Evolutionary conservation across 768 basidiomycete genomes (phyloP).

Genomic region (Lentinula raphanica): DNA sequence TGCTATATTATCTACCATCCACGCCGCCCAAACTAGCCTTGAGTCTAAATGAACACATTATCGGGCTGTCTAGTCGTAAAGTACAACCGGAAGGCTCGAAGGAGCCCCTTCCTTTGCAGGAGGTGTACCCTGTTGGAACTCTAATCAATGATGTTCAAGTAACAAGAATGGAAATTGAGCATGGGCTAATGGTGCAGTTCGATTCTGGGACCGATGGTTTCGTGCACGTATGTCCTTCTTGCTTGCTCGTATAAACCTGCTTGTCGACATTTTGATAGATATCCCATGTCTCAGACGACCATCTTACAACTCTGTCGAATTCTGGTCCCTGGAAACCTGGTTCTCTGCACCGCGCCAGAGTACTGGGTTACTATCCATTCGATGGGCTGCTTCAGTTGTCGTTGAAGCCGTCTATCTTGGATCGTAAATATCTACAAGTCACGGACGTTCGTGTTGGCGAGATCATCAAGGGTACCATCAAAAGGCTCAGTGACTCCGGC

Average conservation of each 20-base stretch:
- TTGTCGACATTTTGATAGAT: slow-evolving; percentile 50
- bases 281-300: slow-evolving; percentile 89
- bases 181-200: slow-evolving; percentile 72
- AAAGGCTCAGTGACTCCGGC: slow-evolving; percentile 72
- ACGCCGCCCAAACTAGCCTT: slow-evolving; percentile 84
- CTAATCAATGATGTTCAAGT: slow-evolving; percentile 72
- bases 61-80: slow-evolving; percentile 44
- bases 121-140: slow-evolving; percentile 69
- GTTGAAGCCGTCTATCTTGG: slow-evolving; percentile 73
- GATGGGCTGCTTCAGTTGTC: slow-evolving; percentile 90
- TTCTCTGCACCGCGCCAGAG: slow-evolving; percentile 78
- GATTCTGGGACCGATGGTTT: slow-evolving; percentile 68
- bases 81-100: slow-evolving; percentile 15
- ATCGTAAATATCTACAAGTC: slow-evolving; percentile 82
- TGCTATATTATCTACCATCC: slow-evolving; percentile 74
- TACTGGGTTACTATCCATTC: slow-evolving; percentile 77
- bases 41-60: slow-evolving; percentile 66
- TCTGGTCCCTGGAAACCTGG: slow-evolving; percentile 78
- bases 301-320: slow-evolving; percentile 72
- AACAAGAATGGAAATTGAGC: slow-evolving; percentile 68
- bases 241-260: neutral
- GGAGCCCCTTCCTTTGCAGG: slow-evolving; percentile 31
- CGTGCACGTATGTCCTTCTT: slow-evolving; percentile 65
- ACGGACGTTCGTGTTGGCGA: slow-evolving; percentile 82
- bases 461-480: slow-evolving; percentile 81